These are phyloP conservation scores for Graphium sp. DNA, from an alignment of 2,329 filamentous ascomycete genomes.

Conservation along the genomic window DNA sequence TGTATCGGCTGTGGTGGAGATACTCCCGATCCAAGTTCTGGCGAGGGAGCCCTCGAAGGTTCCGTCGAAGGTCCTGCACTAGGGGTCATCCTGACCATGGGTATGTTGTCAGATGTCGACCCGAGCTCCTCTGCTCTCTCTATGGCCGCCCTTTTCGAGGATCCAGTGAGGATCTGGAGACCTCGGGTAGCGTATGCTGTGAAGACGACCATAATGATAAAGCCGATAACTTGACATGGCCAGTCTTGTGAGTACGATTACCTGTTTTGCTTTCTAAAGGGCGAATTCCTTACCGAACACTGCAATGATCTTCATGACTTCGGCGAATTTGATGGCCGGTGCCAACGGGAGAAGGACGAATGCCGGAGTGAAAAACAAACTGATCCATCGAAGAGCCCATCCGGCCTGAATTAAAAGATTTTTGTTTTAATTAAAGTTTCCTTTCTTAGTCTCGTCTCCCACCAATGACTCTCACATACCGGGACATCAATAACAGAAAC, in stretches of 20 bases:
- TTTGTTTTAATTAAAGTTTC: constrained; percentile 1
- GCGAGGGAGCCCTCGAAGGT: neutral
- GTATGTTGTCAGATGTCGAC: constrained; percentile 1
- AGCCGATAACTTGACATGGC: constrained; percentile 29
- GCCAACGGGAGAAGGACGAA: constrained; percentile 43
- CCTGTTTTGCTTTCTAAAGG: neutral
- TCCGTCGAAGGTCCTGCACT: neutral
- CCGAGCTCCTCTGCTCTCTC: constrained; percentile 31
- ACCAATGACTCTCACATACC: constrained; percentile 15
- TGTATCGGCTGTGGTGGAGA: neutral
- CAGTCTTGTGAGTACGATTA: neutral
- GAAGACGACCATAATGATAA: constrained; percentile 29
- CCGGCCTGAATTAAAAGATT: constrained; percentile 22
- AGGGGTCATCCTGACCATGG: neutral
- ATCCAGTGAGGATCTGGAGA: constrained; percentile 31
- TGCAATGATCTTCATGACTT: constrained; percentile 41
- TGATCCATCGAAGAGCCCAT: constrained; percentile 41
- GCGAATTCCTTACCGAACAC: constrained; percentile 30
- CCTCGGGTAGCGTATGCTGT: constrained; percentile 36
- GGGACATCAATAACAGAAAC: constrained; percentile 34
- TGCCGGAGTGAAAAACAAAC: constrained; percentile 39
- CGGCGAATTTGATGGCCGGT: constrained; percentile 30
- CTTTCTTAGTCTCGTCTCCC: neutral
- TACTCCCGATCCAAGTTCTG: neutral
- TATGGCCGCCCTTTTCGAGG: constrained; percentile 31